These are phyloP conservation scores for Globisporangium acanthophoron DNA, from an alignment of 352 stramenopile genomes.

Conservation along the genomic window DNA sequence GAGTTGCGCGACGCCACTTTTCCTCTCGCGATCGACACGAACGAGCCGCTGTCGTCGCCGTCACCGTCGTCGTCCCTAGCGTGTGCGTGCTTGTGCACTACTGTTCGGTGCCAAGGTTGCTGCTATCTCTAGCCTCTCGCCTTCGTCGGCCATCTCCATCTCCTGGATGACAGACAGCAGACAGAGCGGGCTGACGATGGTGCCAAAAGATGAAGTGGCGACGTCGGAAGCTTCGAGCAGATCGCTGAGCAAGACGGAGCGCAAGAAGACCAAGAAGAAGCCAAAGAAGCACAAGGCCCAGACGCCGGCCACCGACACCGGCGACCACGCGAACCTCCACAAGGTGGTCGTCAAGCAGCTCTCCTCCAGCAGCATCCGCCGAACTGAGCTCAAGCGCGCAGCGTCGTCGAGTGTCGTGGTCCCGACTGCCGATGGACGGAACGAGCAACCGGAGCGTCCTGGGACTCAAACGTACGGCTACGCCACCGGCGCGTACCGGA, in stretches of 20 bases:
- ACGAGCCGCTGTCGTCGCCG: too few relatives aligned
- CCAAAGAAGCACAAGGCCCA: constrained; percentile 1
- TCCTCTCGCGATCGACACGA: neutral
- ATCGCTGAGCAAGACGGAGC: neutral
- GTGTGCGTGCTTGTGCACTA: too few relatives aligned
- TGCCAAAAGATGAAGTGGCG: neutral
- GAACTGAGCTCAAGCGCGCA: neutral
- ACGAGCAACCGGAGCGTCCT: constrained; percentile 1
- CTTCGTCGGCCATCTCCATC: too few relatives aligned
- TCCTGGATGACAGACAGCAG: too few relatives aligned
- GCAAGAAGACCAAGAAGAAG: constrained; percentile 4
- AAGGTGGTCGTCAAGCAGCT: constrained; percentile 12
- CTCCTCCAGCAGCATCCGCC: constrained; percentile 2
- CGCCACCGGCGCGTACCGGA: constrained; percentile 36
- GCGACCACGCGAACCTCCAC: neutral
- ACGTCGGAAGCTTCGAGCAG: neutral
- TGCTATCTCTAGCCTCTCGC: neutral
- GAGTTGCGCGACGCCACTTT: constrained; percentile 6
- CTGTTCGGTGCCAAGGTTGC: too few relatives aligned
- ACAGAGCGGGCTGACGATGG: neutral
- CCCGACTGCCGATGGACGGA: neutral
- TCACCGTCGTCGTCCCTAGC: too few relatives aligned
- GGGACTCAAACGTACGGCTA: constrained; percentile 16
- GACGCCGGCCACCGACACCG: neutral
- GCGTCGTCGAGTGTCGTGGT: constrained; percentile 2